Conservation (phyloP, 345 rosid genomes). For the Mangifera indica region DNA sequence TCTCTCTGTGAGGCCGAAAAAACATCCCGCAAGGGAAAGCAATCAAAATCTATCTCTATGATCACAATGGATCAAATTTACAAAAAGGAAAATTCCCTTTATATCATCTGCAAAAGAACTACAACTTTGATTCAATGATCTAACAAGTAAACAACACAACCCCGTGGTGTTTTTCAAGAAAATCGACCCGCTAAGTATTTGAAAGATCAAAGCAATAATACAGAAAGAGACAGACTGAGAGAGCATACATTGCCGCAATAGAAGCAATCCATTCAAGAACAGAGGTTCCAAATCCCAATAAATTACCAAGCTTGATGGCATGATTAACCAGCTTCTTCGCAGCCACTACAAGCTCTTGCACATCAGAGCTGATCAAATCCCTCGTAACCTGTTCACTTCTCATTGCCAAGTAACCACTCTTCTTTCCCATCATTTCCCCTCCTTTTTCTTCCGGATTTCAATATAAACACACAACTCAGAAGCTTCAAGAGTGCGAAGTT, state of each 20-base stretch:
- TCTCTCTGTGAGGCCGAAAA: not conserved
- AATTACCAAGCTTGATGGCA: constrained; percentile 46
- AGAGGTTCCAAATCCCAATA: constrained; percentile 63
- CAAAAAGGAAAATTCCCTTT: not conserved
- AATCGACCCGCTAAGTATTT: no score
- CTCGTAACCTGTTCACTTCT: constrained; percentile 20
- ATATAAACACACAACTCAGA: not conserved
- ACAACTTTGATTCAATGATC: not conserved
- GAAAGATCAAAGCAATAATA: no score
- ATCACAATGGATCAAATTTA: not conserved
- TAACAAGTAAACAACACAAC: not conserved
- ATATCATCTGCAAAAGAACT: not conserved
- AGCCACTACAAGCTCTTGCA: constrained; percentile 36
- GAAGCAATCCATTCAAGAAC: constrained; percentile 83
- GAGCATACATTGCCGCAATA: constrained; percentile 66
- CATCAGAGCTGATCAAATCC: constrained; percentile 33
- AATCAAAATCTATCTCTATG: not conserved
- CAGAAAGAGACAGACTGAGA: not conserved
- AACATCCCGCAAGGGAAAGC: not conserved
- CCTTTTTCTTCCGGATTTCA: not conserved
- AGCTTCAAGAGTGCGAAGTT: not conserved
- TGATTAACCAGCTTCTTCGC: constrained; percentile 41
- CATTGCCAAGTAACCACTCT: constrained; percentile 34
- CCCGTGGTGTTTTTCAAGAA: no score
- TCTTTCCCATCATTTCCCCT: constrained; percentile 29